Percentiles rank a stretch among this genome's conserved stretches.
Evolutionary conservation across 208 protist genomes (phyloP).

Genomic region (Jaenimonas drosophilae): DNA sequence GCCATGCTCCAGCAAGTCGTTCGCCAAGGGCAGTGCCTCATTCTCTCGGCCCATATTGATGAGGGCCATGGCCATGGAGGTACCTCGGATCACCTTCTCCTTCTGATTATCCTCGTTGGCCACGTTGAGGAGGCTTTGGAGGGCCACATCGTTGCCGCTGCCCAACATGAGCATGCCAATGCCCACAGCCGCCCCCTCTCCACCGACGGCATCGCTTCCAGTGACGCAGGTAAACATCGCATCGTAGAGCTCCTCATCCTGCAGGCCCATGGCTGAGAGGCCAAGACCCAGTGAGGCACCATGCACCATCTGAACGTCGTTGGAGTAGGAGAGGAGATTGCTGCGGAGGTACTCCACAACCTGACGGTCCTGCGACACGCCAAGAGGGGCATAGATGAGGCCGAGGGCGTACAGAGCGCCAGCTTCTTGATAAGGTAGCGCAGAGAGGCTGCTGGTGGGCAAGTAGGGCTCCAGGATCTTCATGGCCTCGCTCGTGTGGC

Average conservation of each 20-base stretch:
- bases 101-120: slow-evolving; percentile 96
- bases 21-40: slow-evolving; percentile 89
- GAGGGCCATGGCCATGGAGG: slow-evolving; percentile 94
- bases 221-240: slow-evolving; percentile 93
- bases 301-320: slow-evolving; percentile 93
- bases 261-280: slow-evolving; percentile 83
- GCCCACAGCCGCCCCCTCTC: slow-evolving; percentile 96
- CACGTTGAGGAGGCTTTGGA: slow-evolving; percentile 91
- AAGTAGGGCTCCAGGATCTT: slow-evolving; percentile 92
- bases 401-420: slow-evolving; percentile 97
- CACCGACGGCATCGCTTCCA: slow-evolving; percentile 93
- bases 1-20: slow-evolving; percentile 87
- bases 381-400: slow-evolving; percentile 94
- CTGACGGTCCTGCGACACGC: slow-evolving; percentile 75
- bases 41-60: slow-evolving; percentile 96
- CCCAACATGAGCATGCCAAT: slow-evolving; percentile 98
- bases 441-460: slow-evolving; percentile 42
- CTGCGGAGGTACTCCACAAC: slow-evolving; percentile 76
- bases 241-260: slow-evolving; percentile 91
- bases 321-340: slow-evolving; percentile 49
- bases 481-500: slow-evolving; percentile 86
- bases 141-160: slow-evolving; percentile 67
- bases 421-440: slow-evolving; percentile 92
- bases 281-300: slow-evolving; percentile 97
- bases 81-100: slow-evolving; percentile 99